Percentiles rank a stretch among this genome's conserved stretches.
phyloP scores from a whole-genome alignment of 768 basidiomycete species.

The Leucosporidium creatinivorum region DNA sequence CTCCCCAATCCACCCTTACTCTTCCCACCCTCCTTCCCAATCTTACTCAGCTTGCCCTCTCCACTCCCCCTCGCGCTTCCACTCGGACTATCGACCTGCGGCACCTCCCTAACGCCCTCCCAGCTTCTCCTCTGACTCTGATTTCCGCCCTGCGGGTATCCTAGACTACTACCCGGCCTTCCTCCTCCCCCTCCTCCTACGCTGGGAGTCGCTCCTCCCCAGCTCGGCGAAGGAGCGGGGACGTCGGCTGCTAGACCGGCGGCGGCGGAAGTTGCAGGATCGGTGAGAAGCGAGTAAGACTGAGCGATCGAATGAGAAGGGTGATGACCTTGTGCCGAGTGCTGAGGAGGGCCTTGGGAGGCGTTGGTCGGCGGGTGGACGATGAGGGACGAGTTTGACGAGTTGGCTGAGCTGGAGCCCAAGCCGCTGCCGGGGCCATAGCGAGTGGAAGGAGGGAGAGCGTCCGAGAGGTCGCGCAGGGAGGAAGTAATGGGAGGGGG shows the following conservation, averaged over 20 bases:
- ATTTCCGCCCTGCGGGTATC: not conserved
- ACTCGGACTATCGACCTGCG: not conserved
- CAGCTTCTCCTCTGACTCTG: not conserved
- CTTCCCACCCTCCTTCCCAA: constrained; percentile 12
- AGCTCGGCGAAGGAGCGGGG: not conserved
- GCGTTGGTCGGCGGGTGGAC: not conserved
- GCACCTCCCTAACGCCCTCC: not conserved
- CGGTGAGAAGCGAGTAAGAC: constrained; percentile 25
- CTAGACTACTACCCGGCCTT: not conserved
- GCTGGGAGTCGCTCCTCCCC: not conserved
- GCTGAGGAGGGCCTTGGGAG: not conserved
- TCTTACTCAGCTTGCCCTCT: constrained; percentile 24
- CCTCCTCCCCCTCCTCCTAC: constrained; percentile 2
- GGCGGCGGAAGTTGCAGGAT: constrained; percentile 32
- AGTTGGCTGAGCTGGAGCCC: constrained; percentile 5
- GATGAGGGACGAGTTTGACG: constrained; percentile 4
- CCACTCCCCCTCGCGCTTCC: constrained; percentile 10
- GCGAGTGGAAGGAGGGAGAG: not conserved
- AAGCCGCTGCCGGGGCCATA: too few species aligned
- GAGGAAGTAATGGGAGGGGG: not conserved
- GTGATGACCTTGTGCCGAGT: too few species aligned
- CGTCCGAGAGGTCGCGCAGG: constrained; percentile 6
- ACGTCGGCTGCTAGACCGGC: constrained; percentile 6
- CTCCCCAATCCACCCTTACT: constrained; percentile 21
- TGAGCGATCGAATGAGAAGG: constrained; percentile 9